Conservation (phyloP, 106 monocot genomes). For the Agapanthus africanus region DNA sequence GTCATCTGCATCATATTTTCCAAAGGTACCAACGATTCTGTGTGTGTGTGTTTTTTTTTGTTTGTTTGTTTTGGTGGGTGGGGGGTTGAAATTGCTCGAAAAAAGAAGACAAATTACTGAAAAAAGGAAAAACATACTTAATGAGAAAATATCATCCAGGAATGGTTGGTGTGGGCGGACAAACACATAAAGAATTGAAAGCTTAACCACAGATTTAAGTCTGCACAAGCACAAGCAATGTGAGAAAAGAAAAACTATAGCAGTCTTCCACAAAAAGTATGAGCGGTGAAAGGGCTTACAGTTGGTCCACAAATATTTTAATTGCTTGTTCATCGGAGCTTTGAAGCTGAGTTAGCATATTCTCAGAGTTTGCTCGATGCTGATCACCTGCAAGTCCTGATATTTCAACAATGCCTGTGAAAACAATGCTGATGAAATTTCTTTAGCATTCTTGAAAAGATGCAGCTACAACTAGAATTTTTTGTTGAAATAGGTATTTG, state of each 20-base stretch:
- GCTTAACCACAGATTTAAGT: constrained; percentile 34
- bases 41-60: no score
- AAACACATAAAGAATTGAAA: constrained; percentile 33
- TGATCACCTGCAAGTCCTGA: background rate
- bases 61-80: no score
- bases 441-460: background rate
- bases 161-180: constrained; percentile 36
- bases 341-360: constrained; percentile 10
- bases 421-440: constrained; percentile 22
- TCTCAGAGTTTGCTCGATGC: constrained; percentile 4
- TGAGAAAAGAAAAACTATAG: background rate
- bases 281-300: constrained; percentile 14
- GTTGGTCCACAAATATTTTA: constrained; percentile 31
- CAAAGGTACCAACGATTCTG: background rate
- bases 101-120: background rate
- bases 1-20: background rate
- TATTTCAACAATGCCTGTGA: constrained; percentile 23
- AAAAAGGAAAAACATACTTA: constrained; percentile 20
- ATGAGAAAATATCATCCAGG: constrained; percentile 32
- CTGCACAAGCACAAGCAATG: constrained; percentile 17
- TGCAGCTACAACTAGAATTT: background rate
- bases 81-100: background rate
- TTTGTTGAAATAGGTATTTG: background rate
- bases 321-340: constrained; percentile 28
- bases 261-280: background rate